Conservation (phyloP, 495 filamentous ascomycete species). For the Thermochaetoides thermophila region DNA sequence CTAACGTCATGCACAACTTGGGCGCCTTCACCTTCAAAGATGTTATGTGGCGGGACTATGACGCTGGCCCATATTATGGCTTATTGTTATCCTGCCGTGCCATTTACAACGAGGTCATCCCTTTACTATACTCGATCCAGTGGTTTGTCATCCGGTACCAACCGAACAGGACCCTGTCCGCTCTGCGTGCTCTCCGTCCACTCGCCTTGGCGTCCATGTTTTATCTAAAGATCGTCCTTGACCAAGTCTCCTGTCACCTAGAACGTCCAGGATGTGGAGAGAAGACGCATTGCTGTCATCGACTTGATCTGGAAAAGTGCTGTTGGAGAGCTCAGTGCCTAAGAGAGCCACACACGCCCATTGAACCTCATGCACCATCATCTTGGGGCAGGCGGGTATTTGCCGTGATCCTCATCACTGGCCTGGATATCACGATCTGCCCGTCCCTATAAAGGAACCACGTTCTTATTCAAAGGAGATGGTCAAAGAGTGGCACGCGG, state of each 20-base stretch:
- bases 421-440: no score
- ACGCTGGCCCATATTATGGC: not conserved
- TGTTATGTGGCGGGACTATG: not conserved
- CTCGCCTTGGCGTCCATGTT: not conserved
- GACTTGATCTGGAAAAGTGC: no score
- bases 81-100: conserved; percentile 2
- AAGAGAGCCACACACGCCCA: no score
- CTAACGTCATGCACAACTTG: not conserved
- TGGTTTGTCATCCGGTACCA: conserved; percentile 3
- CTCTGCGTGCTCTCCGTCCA: conserved; percentile 1
- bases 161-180: not conserved
- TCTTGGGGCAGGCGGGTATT: no score
- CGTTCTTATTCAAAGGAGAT: no score
- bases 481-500: not conserved
- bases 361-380: no score
- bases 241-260: conserved; percentile 4
- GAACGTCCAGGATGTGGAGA: no score
- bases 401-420: no score
- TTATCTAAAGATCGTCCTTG: conserved; percentile 2
- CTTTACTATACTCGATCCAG: conserved; percentile 1
- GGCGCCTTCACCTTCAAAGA: not conserved
- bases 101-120: conserved; percentile 2
- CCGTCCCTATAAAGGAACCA: no score
- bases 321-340: no score
- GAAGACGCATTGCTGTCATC: no score